Conservation (phyloP, 768 basidiomycete genomes). For the Kwoniella heveanensis region DNA sequence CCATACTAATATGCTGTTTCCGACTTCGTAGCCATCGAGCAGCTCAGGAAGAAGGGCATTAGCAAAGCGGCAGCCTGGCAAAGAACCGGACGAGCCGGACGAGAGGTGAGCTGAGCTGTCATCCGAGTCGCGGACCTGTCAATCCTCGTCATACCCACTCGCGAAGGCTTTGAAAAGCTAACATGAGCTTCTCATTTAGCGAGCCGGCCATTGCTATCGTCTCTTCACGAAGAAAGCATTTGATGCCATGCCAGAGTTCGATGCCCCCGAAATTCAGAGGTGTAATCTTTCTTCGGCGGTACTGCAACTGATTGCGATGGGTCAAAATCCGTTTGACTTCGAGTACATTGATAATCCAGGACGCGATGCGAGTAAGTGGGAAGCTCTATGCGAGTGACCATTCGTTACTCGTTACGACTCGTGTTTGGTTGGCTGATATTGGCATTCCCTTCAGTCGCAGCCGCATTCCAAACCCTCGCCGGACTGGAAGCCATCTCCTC, state of each 20-base stretch:
- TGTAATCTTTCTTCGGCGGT: slow-evolving; percentile 80
- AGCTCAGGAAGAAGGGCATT: slow-evolving; percentile 76
- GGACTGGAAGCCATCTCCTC: slow-evolving; percentile 76
- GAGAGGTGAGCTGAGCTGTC: slow-evolving; percentile 79
- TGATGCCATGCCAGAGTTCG: slow-evolving; percentile 65
- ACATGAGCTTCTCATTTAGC: slow-evolving; percentile 57
- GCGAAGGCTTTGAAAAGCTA: not conserved
- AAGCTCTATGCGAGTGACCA: too few species aligned
- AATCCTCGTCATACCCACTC: too few species aligned
- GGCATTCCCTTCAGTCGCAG: slow-evolving; percentile 43
- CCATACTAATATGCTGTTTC: not conserved
- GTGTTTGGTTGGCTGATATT: too few species aligned
- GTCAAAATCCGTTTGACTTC: slow-evolving; percentile 75
- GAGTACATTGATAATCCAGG: slow-evolving; percentile 90
- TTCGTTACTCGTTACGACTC: too few species aligned
- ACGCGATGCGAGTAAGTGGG: slow-evolving; percentile 69
- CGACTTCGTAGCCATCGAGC: slow-evolving; percentile 72
- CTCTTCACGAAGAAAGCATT: slow-evolving; percentile 86
- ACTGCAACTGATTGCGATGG: slow-evolving; percentile 81
- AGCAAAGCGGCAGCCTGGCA: slow-evolving; percentile 83
- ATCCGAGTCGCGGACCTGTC: too few species aligned
- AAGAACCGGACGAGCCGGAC: slow-evolving; percentile 93
- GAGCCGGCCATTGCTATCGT: slow-evolving; percentile 82
- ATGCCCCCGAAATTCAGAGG: slow-evolving; percentile 87
- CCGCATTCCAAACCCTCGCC: slow-evolving; percentile 62